Evolutionary conservation across 192 early-diverging fungal genomes (phyloP).

Genomic region (Linnemannia schmuckeri): DNA sequence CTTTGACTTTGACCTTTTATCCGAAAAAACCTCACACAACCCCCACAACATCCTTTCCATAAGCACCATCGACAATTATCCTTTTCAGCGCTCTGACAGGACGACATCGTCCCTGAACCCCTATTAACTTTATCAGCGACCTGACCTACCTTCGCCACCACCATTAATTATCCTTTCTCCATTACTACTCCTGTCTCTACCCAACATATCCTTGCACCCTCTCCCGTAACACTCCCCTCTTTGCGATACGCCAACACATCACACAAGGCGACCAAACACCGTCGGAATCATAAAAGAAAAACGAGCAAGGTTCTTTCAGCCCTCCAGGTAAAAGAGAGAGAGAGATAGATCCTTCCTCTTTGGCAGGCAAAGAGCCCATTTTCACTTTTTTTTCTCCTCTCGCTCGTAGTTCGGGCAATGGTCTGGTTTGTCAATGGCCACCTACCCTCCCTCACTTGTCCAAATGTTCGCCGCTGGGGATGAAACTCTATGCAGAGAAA

Average conservation of each 20-base stretch:
- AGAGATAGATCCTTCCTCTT: background rate
- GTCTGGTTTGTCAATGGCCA: background rate
- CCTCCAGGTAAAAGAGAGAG: background rate
- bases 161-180: background rate
- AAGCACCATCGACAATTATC: background rate
- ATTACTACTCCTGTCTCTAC: background rate
- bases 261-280: background rate
- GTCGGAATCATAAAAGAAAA: background rate
- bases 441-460: background rate
- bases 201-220: background rate
- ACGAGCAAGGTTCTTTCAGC: background rate
- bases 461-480: background rate
- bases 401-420: background rate
- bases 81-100: background rate
- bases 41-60: background rate
- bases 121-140: background rate
- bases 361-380: background rate
- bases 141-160: background rate
- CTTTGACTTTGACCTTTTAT: background rate
- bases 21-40: background rate
- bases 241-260: background rate
- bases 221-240: background rate
- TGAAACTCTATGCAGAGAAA: slow-evolving; percentile 6
- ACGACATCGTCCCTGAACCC: background rate
- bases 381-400: background rate